Conservation (phyloP, 176 grass and related monocot genomes). For the Musa troglodytarum region DNA sequence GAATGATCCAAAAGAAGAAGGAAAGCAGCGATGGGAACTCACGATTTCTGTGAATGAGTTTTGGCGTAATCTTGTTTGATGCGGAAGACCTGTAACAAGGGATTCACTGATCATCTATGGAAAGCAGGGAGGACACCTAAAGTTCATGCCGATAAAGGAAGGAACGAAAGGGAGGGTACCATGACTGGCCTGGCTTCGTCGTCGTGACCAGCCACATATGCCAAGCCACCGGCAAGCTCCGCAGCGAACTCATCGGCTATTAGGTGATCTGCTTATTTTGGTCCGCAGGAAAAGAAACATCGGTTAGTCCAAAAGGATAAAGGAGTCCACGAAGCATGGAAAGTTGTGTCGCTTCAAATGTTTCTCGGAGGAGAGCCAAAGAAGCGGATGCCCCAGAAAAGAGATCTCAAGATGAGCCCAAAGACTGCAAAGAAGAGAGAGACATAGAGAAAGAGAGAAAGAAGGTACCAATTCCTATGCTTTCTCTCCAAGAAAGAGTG, state of each 20-base stretch:
- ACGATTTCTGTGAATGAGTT: constrained; percentile 82
- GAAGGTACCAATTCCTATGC: constrained; percentile 59
- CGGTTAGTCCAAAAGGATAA: background rate
- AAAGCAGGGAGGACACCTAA: background rate
- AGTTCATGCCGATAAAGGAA: no score
- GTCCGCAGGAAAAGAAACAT: background rate
- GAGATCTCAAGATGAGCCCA: background rate
- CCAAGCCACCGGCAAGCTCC: constrained; percentile 75
- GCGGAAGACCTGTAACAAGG: constrained; percentile 54
- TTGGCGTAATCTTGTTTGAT: constrained; percentile 96
- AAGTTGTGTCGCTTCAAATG: background rate
- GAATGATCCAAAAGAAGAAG: background rate
- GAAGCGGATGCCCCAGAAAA: background rate
- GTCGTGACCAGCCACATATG: constrained; percentile 92
- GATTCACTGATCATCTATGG: background rate
- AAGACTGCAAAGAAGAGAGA: no score
- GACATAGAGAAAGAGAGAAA: background rate
- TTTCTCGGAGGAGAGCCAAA: background rate
- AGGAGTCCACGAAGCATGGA: constrained; percentile 7
- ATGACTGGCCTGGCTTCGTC: constrained; percentile 82
- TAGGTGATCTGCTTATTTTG: constrained; percentile 47
- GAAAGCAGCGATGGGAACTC: constrained; percentile 8
- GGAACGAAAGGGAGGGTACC: constrained; percentile 25
- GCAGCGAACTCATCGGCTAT: constrained; percentile 93
- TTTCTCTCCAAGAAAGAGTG: constrained; percentile 85